A percentile compares a stretch with the other conserved stretches of the same genome.
phyloP scores from a whole-genome alignment of 805 yeast species.

The Ogataea nitratoaversa region DNA sequence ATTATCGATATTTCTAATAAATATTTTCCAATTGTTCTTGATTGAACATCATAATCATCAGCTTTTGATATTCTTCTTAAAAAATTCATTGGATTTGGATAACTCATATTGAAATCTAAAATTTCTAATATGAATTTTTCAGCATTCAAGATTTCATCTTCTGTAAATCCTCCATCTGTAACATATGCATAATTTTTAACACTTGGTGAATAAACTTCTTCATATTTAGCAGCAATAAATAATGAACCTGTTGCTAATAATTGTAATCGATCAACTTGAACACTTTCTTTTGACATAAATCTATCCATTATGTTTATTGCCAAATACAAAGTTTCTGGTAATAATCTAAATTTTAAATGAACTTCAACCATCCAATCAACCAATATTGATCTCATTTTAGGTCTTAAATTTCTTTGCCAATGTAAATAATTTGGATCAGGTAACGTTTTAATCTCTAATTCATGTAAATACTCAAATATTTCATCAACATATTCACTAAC shows the following conservation, averaged over 20 bases:
- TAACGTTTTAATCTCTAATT: conserved; percentile 65
- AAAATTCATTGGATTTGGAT: conserved; percentile 89
- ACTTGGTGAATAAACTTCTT: conserved; percentile 86
- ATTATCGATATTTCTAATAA: conserved; percentile 72
- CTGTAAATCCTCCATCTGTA: conserved; percentile 80
- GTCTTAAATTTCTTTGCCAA: conserved; percentile 64
- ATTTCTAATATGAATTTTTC: conserved; percentile 74
- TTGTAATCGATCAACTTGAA: conserved; percentile 76
- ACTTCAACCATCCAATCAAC: conserved; percentile 95
- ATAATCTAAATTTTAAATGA: conserved; percentile 74
- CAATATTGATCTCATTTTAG: conserved; percentile 78
- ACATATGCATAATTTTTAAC: conserved; percentile 81
- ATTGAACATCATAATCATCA: conserved; percentile 80
- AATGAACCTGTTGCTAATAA: conserved; percentile 80
- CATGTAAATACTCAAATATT: conserved; percentile 75
- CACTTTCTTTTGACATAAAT: conserved; percentile 69
- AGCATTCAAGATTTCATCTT: conserved; percentile 76
- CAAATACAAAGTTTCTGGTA: conserved; percentile 80
- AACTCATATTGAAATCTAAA: conserved; percentile 69
- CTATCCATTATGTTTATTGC: conserved; percentile 87
- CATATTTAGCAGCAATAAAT: conserved; percentile 89
- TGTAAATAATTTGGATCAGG: conserved; percentile 68
- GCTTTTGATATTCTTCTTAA: conserved; percentile 85
- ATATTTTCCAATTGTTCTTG: conserved; percentile 83
- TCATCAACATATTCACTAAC: conserved; percentile 89